A percentile compares a stretch with the other conserved stretches of the same genome.
Evolutionary conservation across 2,329 filamentous ascomycete genomes (phyloP).

Genomic region (Colletotrichum viniferum): DNA sequence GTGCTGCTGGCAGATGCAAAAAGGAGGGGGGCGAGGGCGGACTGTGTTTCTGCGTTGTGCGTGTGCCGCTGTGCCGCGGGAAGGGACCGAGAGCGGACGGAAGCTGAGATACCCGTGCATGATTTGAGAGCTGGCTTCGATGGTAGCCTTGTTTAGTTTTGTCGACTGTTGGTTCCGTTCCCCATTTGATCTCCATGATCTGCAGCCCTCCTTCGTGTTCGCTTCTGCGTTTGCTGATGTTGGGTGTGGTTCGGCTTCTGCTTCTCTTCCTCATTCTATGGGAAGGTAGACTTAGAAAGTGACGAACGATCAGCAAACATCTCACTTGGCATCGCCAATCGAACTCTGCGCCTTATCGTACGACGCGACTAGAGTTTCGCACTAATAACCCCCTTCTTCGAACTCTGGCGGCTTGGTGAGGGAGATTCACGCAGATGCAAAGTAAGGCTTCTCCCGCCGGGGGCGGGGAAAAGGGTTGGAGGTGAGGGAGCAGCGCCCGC

Average conservation of each 20-base stretch:
- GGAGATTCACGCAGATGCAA: neutral
- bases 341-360: neutral
- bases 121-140: neutral
- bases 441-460: neutral
- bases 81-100: neutral
- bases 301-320: neutral
- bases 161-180: neutral
- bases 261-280: neutral
- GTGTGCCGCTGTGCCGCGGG: neutral
- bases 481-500: neutral
- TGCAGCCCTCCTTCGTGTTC: neutral
- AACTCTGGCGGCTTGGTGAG: neutral
- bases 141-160: neutral
- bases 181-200: neutral
- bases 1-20: neutral
- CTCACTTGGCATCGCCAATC: neutral
- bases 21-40: neutral
- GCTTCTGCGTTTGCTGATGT: neutral
- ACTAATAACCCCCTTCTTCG: neutral
- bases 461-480: neutral
- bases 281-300: neutral
- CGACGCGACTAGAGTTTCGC: neutral
- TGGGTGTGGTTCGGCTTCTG: neutral
- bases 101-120: slow-evolving; percentile 17
- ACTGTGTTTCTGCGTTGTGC: neutral